Evolutionary conservation across 306 rosid species (phyloP).

Genomic region (Sesbania bispinosa): DNA sequence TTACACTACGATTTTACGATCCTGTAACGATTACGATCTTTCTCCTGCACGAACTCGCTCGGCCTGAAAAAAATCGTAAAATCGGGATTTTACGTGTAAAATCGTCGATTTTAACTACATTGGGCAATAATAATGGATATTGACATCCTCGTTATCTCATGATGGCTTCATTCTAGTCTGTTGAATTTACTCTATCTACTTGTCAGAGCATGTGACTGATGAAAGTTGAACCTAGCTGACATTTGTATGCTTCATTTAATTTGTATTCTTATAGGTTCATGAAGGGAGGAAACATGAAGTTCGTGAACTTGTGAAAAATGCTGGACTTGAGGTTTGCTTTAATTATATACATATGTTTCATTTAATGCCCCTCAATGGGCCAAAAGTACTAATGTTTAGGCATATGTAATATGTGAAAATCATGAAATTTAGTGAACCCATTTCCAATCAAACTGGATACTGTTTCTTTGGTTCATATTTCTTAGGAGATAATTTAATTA

Average conservation of each 20-base stretch:
- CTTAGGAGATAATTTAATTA: neutral
- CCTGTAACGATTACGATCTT: too few species aligned
- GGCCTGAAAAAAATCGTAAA: too few species aligned
- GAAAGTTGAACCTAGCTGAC: slow-evolving; percentile 9
- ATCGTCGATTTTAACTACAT: too few species aligned
- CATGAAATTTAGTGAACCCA: slow-evolving; percentile 8
- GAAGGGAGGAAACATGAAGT: slow-evolving; percentile 99
- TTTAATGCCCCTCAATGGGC: neutral
- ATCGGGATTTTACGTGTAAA: too few species aligned
- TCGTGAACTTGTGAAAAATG: slow-evolving; percentile 84
- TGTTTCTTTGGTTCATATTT: neutral
- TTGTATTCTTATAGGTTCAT: slow-evolving; percentile 64
- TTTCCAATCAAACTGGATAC: neutral
- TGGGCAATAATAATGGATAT: neutral
- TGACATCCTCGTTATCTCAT: neutral
- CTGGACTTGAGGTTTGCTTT: slow-evolving; percentile 83
- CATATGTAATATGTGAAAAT: neutral
- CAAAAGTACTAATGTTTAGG: slow-evolving; percentile 3
- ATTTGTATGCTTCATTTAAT: slow-evolving; percentile 31
- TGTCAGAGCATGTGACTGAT: neutral
- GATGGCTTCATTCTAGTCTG: slow-evolving; percentile 1
- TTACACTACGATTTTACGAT: too few species aligned
- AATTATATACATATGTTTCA: slow-evolving; percentile 11
- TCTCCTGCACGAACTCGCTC: too few species aligned
- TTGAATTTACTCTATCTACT: slow-evolving; percentile 6